Evolutionary conservation across 768 basidiomycete species (phyloP).

Genomic region (Xerocomus potaroensis): DNA sequence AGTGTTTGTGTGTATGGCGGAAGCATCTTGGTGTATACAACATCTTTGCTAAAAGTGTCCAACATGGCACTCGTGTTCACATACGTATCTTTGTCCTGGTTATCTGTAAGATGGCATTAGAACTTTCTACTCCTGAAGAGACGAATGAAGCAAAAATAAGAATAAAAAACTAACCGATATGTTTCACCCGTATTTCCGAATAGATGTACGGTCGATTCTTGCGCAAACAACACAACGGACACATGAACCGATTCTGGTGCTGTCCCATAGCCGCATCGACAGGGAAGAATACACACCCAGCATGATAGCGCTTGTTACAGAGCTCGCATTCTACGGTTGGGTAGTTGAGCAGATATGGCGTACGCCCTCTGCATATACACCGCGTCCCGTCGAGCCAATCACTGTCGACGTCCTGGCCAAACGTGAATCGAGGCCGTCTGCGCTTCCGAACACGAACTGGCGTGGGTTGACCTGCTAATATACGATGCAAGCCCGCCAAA

Average conservation of each 20-base stretch:
- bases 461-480: constrained; percentile 64
- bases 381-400: constrained; percentile 75
- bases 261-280: constrained; percentile 36
- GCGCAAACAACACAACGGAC: constrained; percentile 74
- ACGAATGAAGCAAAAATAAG: neutral
- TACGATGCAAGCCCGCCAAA: constrained; percentile 76
- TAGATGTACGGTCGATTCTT: constrained; percentile 68
- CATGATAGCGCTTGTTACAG: constrained; percentile 67
- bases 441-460: constrained; percentile 52
- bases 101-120: constrained; percentile 32
- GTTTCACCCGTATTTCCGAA: constrained; percentile 72
- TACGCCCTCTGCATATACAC: constrained; percentile 76
- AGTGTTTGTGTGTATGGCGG: constrained; percentile 62
- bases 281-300: constrained; percentile 72
- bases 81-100: constrained; percentile 52
- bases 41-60: constrained; percentile 65
- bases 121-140: neutral
- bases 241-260: constrained; percentile 47
- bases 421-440: constrained; percentile 56
- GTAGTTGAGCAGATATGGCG: constrained; percentile 53
- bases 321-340: constrained; percentile 63
- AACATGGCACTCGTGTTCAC: constrained; percentile 73
- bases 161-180: constrained; percentile 44
- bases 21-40: constrained; percentile 64
- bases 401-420: constrained; percentile 71